Percentiles rank a stretch among this genome's conserved stretches.
Conservation (phyloP, 352 stramenopile genomes). For the Saprolegnia parasitica region DNA sequence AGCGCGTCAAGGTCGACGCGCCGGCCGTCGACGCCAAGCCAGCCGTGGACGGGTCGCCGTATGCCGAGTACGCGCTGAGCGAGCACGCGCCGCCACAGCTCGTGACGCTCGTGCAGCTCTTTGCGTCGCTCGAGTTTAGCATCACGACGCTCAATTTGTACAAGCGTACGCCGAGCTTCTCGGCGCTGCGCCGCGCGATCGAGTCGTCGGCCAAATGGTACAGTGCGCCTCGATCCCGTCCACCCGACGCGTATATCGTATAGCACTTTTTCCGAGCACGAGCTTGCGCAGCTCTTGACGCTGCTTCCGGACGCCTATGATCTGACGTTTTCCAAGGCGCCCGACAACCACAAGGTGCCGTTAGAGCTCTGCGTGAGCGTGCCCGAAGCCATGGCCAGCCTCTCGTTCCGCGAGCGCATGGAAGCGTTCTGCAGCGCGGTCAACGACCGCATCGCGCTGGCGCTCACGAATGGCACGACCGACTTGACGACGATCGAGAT, state of each 20-base stretch:
- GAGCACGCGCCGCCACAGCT: constrained; percentile 41
- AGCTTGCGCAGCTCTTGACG: constrained; percentile 17
- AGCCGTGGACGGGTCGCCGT: constrained; percentile 7
- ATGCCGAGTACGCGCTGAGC: constrained; percentile 34
- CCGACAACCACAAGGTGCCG: not conserved
- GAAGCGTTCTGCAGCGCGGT: constrained; percentile 10
- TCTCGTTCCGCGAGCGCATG: constrained; percentile 24
- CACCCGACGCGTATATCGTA: not conserved
- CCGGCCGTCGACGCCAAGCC: constrained; percentile 13
- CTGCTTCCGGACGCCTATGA: constrained; percentile 21
- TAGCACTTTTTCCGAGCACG: constrained; percentile 18
- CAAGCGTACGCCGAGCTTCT: constrained; percentile 61
- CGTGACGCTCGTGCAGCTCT: constrained; percentile 46
- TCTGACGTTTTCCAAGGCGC: constrained; percentile 14
- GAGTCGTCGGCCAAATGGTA: constrained; percentile 65
- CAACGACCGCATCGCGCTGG: not conserved
- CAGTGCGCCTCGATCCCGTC: not conserved
- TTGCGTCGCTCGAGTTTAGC: constrained; percentile 65
- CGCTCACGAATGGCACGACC: not conserved
- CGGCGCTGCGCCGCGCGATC: constrained; percentile 52
- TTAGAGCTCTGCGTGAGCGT: not conserved
- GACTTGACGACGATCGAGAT: constrained; percentile 8
- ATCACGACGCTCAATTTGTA: constrained; percentile 66
- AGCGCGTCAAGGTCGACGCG: not conserved
- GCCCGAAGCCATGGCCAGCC: not conserved